Base-by-base conservation (phyloP, 345 rosid genomes). In the Eucalyptus curtisii region DNA sequence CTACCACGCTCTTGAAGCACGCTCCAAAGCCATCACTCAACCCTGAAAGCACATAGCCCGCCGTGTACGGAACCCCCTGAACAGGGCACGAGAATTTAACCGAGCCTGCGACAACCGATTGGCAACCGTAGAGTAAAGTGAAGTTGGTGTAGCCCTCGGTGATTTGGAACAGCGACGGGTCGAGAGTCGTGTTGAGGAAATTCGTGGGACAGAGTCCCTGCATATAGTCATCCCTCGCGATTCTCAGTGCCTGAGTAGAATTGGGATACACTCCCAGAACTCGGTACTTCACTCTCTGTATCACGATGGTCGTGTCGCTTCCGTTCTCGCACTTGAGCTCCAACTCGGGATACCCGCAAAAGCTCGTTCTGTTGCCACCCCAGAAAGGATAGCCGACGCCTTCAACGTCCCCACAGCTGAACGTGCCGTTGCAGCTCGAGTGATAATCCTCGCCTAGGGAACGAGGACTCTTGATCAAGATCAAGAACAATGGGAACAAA, bases 381-480 rank as follows among this genome's bases (percentile, higher is more conserved):
- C 91, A 90, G 91, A 92, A 92, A 10, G 94, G 94, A 71, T 89
- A 93, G 15, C 47, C 49, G 1, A 91, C 52, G 59, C 57, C 24
- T 3, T 3, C 8, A 42, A 90, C 30, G 88, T 49, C n/a, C 44
- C 90, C 93, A 50, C 94, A 92, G 30, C 25, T 33, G 86, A 90
- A 88, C 4, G 87, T 31, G 42, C 40, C 22, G 68, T 80, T 82
- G 90, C 94, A 93, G 87, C 53, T 86, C 12, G 76, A 37, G 86
- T 52, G 17, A 42, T 33, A 37, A 14, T 55, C 42, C 30, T 3
- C 61, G 86, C 86, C 50, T 19, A 33, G 22, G 31, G 90, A 86
- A 50, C 3, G 88, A 80, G 90, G 86, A 45, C 25, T 13, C 31
- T 37, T 8, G 88, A 86, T 57, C n/a, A 79, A 82, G 55, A 80